Percentiles rank a stretch among this genome's conserved stretches.
phyloP scores from a whole-genome alignment of 2,329 filamentous ascomycete species.

The Geosmithia putterillii region DNA sequence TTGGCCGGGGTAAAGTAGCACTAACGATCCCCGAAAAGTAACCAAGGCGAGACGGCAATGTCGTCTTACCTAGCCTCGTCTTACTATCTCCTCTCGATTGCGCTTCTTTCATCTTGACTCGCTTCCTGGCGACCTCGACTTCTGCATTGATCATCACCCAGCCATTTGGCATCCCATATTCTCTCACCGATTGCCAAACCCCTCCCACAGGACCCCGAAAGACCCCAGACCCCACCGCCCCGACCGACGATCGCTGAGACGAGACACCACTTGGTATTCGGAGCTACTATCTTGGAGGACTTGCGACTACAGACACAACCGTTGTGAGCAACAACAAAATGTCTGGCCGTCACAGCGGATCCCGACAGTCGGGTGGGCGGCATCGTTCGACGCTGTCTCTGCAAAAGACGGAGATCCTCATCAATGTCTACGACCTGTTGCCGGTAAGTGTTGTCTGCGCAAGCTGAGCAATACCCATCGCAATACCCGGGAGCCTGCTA shows the following conservation, averaged over 20 bases:
- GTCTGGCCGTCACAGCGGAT: not conserved
- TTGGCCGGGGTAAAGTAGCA: too few species aligned
- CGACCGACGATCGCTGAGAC: not conserved
- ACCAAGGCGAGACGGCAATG: not conserved
- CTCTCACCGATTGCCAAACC: not conserved
- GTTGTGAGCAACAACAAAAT: not conserved
- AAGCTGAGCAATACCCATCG: not conserved
- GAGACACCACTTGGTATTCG: too few species aligned
- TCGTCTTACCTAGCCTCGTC: not conserved
- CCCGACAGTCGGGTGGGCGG: conserved; percentile 10
- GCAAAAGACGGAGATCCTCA: conserved; percentile 60
- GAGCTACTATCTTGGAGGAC: too few species aligned
- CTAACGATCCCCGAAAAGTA: too few species aligned
- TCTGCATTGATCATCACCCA: not conserved
- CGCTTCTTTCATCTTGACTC: not conserved
- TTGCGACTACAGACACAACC: too few species aligned
- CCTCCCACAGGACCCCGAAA: too few species aligned
- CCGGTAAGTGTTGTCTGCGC: conserved; percentile 36
- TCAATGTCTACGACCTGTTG: conserved; percentile 68
- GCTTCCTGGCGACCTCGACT: not conserved
- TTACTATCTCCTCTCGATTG: not conserved
- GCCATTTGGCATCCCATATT: not conserved
- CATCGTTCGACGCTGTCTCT: conserved; percentile 58
- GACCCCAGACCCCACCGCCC: not conserved
- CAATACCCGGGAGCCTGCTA: too few species aligned